A percentile compares a stretch with the other conserved stretches of the same genome.
Conservation (phyloP, 2,329 filamentous ascomycete genomes). For the Alternaria postmessia region DNA sequence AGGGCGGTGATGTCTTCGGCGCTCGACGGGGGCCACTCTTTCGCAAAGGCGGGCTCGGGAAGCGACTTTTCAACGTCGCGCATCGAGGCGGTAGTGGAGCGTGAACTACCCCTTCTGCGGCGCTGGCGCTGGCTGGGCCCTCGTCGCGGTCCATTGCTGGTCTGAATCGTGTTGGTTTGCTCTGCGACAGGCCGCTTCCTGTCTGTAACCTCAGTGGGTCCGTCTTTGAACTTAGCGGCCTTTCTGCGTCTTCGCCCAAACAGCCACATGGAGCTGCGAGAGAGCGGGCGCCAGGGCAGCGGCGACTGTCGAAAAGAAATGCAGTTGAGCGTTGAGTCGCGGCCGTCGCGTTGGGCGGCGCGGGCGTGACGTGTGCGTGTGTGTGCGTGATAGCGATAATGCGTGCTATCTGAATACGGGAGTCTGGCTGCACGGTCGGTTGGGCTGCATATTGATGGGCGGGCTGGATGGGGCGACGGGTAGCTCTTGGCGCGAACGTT, state of each 20-base stretch:
- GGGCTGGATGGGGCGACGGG: constrained; percentile 8
- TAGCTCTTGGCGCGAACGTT: constrained; percentile 11
- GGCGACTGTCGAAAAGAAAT: constrained; percentile 5
- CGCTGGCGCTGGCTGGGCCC: constrained; percentile 38
- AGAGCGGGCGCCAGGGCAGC: constrained; percentile 11
- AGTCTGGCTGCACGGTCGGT: constrained; percentile 21
- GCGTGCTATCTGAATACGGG: constrained; percentile 29
- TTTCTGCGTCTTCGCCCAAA: constrained; percentile 79
- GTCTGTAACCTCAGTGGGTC: constrained; percentile 61
- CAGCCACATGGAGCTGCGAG: constrained; percentile 72
- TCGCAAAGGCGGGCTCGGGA: constrained; percentile 18
- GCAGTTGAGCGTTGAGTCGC: constrained; percentile 13
- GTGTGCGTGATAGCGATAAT: constrained; percentile 14
- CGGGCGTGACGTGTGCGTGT: constrained; percentile 29
- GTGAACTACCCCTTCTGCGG: constrained; percentile 42
- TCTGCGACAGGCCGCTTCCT: constrained; percentile 49
- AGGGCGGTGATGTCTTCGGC: constrained; percentile 59
- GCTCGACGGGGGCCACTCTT: constrained; percentile 40
- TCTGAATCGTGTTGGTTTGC: constrained; percentile 27
- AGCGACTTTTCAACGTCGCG: constrained; percentile 41
- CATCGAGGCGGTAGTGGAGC: constrained; percentile 40
- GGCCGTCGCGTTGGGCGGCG: constrained; percentile 7
- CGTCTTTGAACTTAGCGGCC: constrained; percentile 61
- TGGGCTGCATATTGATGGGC: constrained; percentile 29
- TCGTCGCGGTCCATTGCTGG: constrained; percentile 36